Evolutionary conservation across 371 early-diverging fungal genomes (phyloP).

Genomic region (Actinomortierella ambigua): DNA sequence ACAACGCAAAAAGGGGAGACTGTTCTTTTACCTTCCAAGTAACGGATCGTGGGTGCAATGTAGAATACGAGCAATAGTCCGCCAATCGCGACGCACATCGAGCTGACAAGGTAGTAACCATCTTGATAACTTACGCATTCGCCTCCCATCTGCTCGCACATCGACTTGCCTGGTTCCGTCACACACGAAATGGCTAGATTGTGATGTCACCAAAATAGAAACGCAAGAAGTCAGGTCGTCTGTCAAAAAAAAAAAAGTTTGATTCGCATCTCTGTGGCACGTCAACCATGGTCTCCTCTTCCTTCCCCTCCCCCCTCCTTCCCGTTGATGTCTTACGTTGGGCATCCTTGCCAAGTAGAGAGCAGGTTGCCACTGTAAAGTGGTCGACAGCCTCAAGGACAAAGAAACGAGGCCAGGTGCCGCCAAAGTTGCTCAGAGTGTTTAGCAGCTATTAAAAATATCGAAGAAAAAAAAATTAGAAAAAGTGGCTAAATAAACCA

Average conservation of each 20-base stretch:
- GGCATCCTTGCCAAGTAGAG: constrained; percentile 47
- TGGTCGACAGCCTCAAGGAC: constrained; percentile 93
- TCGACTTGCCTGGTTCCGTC: constrained; percentile 61
- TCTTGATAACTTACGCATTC: constrained; percentile 69
- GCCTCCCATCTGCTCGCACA: constrained; percentile 74
- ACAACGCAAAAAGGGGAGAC: too few relatives aligned
- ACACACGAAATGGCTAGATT: constrained; percentile 59
- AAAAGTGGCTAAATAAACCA: constrained; percentile 1
- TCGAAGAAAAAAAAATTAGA: background rate
- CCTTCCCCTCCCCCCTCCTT: constrained; percentile 10
- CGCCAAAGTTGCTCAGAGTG: constrained; percentile 96
- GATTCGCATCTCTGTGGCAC: background rate
- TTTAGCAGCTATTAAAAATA: constrained; percentile 72
- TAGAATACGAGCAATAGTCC: constrained; percentile 60
- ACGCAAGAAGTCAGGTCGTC: constrained; percentile 5
- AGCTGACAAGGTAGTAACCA: constrained; percentile 87
- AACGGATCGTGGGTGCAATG: constrained; percentile 69
- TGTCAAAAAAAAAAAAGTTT: background rate
- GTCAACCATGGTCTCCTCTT: background rate
- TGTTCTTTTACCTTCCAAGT: constrained; percentile 73
- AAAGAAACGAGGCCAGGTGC: constrained; percentile 97
- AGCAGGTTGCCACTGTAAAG: constrained; percentile 78
- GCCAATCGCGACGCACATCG: constrained; percentile 70
- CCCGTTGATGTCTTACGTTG: constrained; percentile 47
- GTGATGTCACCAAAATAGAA: background rate